Base-by-base conservation (phyloP, 495 filamentous ascomycete genomes). In the Aspergillus panamensis region DNA sequence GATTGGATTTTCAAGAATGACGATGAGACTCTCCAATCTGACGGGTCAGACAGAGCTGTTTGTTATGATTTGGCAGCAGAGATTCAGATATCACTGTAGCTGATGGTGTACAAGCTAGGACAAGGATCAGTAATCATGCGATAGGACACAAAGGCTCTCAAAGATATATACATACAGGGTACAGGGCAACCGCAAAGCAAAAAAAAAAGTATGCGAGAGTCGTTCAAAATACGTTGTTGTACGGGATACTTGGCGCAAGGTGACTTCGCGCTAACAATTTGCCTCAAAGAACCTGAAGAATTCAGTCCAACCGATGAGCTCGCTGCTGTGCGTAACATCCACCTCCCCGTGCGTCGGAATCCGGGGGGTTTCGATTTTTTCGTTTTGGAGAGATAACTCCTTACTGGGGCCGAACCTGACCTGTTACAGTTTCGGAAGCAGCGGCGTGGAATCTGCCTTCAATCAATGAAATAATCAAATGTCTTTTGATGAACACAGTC, bases 361-460 rank as follows among this genome's bases (percentile, higher is more conserved):
- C 35, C 35, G 35, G 50, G n/a, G 39, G 42, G 8, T 12, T 21
- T 45, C 17, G 39, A 40, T 55, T 21, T 25, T 42, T 55, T 56
- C 40, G 30, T 30, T 35, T 39, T 13, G 17, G 10, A 52, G 6
- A 14, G 47, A 33, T 12, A 29, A 52, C 60, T 55, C 55, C 55
- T 62, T 58, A 43, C 51, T 48, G 58, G 29, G 29, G 9, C 37
- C n/a, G n/a, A 52, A 69, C 57, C 66, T 60, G 53, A 62, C 71
- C 73, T 72, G 57, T 75, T 66, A 75, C 55, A 66, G 45, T 19
- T 33, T 57, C 51, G 60, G 63, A 58, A 59, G 47, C 53, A 44
- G 53, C 60, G 63, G 62, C 70, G 72, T 75, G 72, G 69, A 70
- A 66, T 58, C 51, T 32, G 49, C 45, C 53, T 17, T 35, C 37